Evolutionary conservation across 179 eudicot genomes (phyloP).

Genomic region (Vitellaria paradoxa): DNA sequence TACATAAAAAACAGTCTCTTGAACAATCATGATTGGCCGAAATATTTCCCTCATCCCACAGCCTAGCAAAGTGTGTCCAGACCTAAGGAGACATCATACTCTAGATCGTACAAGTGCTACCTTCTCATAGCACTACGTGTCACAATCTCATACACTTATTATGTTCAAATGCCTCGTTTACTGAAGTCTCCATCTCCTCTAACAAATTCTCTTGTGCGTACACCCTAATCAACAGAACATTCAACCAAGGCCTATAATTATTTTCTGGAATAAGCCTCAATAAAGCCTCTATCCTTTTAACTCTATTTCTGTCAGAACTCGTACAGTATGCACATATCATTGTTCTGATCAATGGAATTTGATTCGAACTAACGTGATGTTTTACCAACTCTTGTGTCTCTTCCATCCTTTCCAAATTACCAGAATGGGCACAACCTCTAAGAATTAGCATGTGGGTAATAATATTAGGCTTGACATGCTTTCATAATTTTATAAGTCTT

Average conservation of each 20-base stretch:
- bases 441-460: slow-evolving; percentile 63
- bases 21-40: too few relatives aligned
- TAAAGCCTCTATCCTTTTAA: slow-evolving; percentile 51
- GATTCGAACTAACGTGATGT: slow-evolving; percentile 22
- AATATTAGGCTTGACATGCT: slow-evolving; percentile 45
- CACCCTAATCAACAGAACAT: slow-evolving; percentile 53
- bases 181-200: slow-evolving; percentile 66
- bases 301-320: slow-evolving; percentile 42
- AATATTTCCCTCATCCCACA: too few relatives aligned
- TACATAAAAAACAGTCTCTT: too few relatives aligned
- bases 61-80: too few relatives aligned
- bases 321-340: slow-evolving; percentile 81
- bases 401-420: slow-evolving; percentile 78
- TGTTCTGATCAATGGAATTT: slow-evolving; percentile 34
- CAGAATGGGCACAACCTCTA: slow-evolving; percentile 79
- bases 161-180: slow-evolving; percentile 58
- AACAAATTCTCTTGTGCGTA: slow-evolving; percentile 66
- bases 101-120: too few relatives aligned
- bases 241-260: slow-evolving; percentile 66
- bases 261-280: slow-evolving; percentile 45
- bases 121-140: too few relatives aligned
- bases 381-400: slow-evolving; percentile 48
- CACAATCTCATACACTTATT: too few relatives aligned
- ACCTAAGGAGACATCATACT: too few relatives aligned
- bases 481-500: slow-evolving; percentile 51